phyloP scores from a whole-genome alignment of 1,139 yeast genomes.

The Diutina pseudorugosa region DNA sequence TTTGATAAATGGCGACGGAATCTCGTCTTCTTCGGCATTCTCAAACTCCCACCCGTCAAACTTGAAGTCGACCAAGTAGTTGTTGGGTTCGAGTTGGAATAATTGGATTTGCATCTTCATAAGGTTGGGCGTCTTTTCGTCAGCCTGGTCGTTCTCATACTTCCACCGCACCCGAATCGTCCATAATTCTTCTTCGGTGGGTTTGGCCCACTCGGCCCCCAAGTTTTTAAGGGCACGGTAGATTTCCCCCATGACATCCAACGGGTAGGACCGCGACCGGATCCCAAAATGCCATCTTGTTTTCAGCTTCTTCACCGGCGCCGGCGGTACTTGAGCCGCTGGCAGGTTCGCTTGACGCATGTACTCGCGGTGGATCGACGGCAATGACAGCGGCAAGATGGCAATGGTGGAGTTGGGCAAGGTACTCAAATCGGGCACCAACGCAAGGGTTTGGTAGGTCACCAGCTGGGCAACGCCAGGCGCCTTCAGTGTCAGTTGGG shows the following conservation, averaged over 20 bases:
- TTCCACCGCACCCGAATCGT: conserved; percentile 95
- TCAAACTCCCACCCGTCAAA: conserved; percentile 88
- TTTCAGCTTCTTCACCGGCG: conserved; percentile 72
- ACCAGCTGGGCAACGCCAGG: conserved; percentile 38
- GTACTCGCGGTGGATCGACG: conserved; percentile 87
- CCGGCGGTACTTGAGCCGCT: conserved; percentile 25
- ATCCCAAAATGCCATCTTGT: conserved; percentile 99
- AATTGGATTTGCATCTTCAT: conserved; percentile 97
- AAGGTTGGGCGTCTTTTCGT: conserved; percentile 42
- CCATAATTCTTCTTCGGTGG: conserved; percentile 90
- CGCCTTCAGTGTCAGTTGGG: conserved; percentile 12
- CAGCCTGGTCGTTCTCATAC: conserved; percentile 21
- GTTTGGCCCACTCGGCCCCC: conserved; percentile 97
- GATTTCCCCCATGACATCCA: conserved; percentile 98
- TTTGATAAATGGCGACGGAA: conserved; percentile 11
- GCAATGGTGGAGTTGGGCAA: conserved; percentile 67
- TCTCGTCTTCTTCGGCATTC: conserved; percentile 11
- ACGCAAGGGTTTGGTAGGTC: conserved; percentile 37
- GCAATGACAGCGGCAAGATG: conserved; percentile 83
- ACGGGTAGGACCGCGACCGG: conserved; percentile 88
- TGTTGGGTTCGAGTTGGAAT: conserved; percentile 91
- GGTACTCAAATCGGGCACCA: conserved; percentile 38
- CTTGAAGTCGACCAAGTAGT: conserved; percentile 91
- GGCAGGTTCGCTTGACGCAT: conserved; percentile 57
- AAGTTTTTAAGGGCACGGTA: conserved; percentile 85